Evolutionary conservation across 495 filamentous ascomycete genomes (phyloP).

Genomic region (Trichodelitschia bisporula): DNA sequence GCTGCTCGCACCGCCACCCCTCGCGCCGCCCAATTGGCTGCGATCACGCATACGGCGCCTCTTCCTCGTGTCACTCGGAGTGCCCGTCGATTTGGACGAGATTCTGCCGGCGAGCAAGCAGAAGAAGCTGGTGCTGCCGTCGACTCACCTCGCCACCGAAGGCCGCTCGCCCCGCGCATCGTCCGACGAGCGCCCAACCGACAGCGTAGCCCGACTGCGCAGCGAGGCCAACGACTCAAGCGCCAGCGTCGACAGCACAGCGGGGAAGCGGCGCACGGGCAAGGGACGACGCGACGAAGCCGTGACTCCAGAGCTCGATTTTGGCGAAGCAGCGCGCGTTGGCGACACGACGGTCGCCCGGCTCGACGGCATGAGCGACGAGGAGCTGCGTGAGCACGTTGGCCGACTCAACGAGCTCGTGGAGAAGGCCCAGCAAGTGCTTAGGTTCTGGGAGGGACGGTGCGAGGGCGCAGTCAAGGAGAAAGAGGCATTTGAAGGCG

Average conservation of each 20-base stretch:
- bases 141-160: slow-evolving; percentile 32
- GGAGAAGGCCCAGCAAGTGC: slow-evolving; percentile 41
- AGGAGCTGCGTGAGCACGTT: slow-evolving; percentile 55
- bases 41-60: slow-evolving; percentile 86
- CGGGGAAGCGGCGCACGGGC: slow-evolving; percentile 12
- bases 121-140: slow-evolving; percentile 88
- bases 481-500: slow-evolving; percentile 87
- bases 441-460: slow-evolving; percentile 74
- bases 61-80: slow-evolving; percentile 87
- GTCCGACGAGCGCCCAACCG: slow-evolving; percentile 23
- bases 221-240: slow-evolving; percentile 29
- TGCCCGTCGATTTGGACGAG: slow-evolving; percentile 91
- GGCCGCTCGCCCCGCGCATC: slow-evolving; percentile 21
- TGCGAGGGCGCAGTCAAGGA: slow-evolving; percentile 68
- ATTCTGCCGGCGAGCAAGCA: slow-evolving; percentile 91
- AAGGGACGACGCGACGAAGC: slow-evolving; percentile 33
- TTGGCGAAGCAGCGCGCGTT: slow-evolving; percentile 49
- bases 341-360: slow-evolving; percentile 70
- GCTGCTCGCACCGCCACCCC: slow-evolving; percentile 75
- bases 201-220: slow-evolving; percentile 25
- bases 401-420: slow-evolving; percentile 40
- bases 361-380: slow-evolving; percentile 44
- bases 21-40: slow-evolving; percentile 95
- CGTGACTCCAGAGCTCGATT: slow-evolving; percentile 50
- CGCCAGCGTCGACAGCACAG: slow-evolving; percentile 27